phyloP scores from a whole-genome alignment of 805 yeast species.

The Saccharomyces mikatae region DNA sequence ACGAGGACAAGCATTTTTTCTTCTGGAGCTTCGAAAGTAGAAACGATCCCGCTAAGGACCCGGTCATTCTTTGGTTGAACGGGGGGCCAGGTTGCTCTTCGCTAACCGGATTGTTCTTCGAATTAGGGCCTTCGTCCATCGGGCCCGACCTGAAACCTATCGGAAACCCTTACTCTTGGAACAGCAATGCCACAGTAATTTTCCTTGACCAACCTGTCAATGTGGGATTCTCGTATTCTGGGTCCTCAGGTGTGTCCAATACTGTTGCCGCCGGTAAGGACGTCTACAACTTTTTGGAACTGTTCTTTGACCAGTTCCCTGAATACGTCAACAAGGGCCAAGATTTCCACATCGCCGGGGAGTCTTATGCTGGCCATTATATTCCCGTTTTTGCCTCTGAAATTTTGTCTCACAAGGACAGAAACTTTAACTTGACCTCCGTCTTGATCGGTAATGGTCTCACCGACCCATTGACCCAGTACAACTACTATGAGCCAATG shows the following conservation, averaged over 20 bases:
- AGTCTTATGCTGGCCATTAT: slow-evolving; percentile 90
- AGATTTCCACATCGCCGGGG: slow-evolving; percentile 85
- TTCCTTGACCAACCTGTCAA: slow-evolving; percentile 86
- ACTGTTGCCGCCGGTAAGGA: slow-evolving; percentile 81
- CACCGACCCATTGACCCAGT: slow-evolving; percentile 77
- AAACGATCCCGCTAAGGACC: slow-evolving; percentile 80
- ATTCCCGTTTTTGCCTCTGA: slow-evolving; percentile 84
- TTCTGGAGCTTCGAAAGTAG: slow-evolving; percentile 81
- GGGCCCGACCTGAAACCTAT: slow-evolving; percentile 53
- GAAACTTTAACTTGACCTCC: slow-evolving; percentile 59
- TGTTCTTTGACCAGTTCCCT: slow-evolving; percentile 69
- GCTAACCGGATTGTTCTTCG: slow-evolving; percentile 77
- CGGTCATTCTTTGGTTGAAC: slow-evolving; percentile 80
- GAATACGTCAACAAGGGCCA: slow-evolving; percentile 37
- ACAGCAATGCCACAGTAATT: slow-evolving; percentile 73
- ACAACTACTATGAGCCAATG: slow-evolving; percentile 79
- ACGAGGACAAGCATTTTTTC: slow-evolving; percentile 83
- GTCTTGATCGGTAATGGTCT: slow-evolving; percentile 87
- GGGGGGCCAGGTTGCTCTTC: slow-evolving; percentile 97
- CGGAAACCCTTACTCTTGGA: slow-evolving; percentile 76
- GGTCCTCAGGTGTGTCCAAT: slow-evolving; percentile 50
- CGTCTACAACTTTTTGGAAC: slow-evolving; percentile 68
- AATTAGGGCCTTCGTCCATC: slow-evolving; percentile 74
- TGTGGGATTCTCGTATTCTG: slow-evolving; percentile 70
- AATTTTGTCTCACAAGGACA: slow-evolving; percentile 57